Percentiles rank a stretch among this genome's conserved stretches.
Evolutionary conservation across 306 rosid species (phyloP).

Genomic region (Pueraria montana): DNA sequence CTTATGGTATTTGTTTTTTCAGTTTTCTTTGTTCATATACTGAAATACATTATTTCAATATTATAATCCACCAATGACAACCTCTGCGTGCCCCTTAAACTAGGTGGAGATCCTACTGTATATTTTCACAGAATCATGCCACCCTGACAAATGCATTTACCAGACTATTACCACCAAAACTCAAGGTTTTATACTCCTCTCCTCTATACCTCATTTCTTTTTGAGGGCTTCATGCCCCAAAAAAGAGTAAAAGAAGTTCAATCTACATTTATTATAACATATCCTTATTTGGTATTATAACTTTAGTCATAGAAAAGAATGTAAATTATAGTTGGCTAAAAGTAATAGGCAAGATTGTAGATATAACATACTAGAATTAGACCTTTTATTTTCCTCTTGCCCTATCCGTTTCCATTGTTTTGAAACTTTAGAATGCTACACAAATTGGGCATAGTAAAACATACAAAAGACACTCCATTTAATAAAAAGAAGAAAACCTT

Average conservation of each 20-base stretch:
- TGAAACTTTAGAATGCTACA: not conserved
- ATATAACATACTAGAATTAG: not conserved
- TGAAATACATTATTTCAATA: not conserved
- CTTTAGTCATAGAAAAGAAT: not conserved
- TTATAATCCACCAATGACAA: slow-evolving; percentile 1
- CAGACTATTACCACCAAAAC: not conserved
- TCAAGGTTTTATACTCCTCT: slow-evolving; percentile 2
- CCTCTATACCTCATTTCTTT: not conserved
- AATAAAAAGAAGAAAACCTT: slow-evolving; percentile 59
- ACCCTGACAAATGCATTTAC: slow-evolving; percentile 11
- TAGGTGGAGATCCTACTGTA: not conserved
- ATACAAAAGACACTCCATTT: not conserved
- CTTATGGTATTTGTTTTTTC: not conserved
- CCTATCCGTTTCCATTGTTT: not conserved
- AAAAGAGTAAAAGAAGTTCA: not conserved
- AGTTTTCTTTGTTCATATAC: not conserved
- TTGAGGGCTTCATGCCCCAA: not conserved
- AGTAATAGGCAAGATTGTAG: slow-evolving; percentile 5
- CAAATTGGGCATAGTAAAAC: slow-evolving; percentile 7
- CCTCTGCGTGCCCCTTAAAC: not conserved
- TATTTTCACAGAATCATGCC: slow-evolving; percentile 5
- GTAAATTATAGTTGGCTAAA: not conserved
- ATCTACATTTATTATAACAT: not conserved
- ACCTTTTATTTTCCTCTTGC: not conserved
- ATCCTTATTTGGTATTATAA: not conserved